Conservation (phyloP, 306 rosid species). For the Comarum palustre region DNA sequence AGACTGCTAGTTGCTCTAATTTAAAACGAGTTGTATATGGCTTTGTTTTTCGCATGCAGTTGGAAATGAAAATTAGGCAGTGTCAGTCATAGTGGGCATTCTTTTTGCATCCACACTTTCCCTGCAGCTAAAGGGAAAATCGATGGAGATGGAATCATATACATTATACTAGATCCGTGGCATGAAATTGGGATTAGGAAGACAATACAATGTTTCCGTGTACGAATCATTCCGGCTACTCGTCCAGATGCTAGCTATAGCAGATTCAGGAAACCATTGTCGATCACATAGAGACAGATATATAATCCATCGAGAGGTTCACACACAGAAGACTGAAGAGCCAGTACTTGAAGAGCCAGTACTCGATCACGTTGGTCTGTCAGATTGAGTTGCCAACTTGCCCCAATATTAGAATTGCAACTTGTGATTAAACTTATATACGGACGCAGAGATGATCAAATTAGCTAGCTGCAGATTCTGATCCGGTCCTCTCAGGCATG, state of each 20-base stretch:
- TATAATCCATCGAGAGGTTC: not conserved
- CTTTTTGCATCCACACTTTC: not conserved
- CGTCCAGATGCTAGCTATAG: not conserved
- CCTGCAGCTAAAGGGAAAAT: slow-evolving; percentile 1
- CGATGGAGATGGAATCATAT: not conserved
- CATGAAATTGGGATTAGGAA: not conserved
- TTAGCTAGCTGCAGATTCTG: slow-evolving; percentile 3
- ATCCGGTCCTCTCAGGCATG: not conserved
- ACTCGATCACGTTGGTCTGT: slow-evolving; percentile 11
- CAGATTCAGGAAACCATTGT: not conserved
- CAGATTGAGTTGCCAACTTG: not conserved
- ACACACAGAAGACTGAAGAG: not conserved
- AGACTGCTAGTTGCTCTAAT: too few species aligned
- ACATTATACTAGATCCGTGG: not conserved
- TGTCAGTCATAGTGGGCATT: slow-evolving; percentile 11
- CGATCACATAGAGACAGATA: not conserved
- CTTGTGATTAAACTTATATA: not conserved
- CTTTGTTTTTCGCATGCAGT: not conserved
- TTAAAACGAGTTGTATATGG: too few species aligned
- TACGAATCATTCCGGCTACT: slow-evolving; percentile 18
- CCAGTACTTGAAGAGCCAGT: not conserved
- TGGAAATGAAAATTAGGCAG: not conserved
- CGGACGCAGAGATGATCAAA: not conserved
- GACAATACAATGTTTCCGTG: not conserved
- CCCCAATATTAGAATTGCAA: not conserved